Evolutionary conservation across 805 yeast species (phyloP).

Genomic region (Wickerhamomyces hampshirensis): DNA sequence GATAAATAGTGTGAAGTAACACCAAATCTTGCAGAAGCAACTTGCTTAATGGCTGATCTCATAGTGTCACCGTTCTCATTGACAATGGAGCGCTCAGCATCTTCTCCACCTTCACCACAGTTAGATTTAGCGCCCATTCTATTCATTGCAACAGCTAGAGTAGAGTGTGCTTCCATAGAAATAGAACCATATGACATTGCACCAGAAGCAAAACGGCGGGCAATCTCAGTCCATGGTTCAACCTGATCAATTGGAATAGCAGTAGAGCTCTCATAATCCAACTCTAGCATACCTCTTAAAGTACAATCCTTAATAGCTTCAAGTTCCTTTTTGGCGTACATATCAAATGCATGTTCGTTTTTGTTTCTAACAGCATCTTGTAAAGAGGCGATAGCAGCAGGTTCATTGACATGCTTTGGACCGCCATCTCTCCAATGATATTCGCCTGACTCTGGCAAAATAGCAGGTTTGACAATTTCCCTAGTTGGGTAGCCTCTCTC

Average conservation of each 20-base stretch:
- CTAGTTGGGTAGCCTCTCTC: conserved; percentile 87
- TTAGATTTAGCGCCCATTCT: conserved; percentile 96
- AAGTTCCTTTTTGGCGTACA: conserved; percentile 82
- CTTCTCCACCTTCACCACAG: conserved; percentile 99
- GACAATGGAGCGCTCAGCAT: conserved; percentile 79
- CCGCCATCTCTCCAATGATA: conserved; percentile 99
- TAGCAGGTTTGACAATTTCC: conserved; percentile 60
- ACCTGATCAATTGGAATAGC: conserved; percentile 95
- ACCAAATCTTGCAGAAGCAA: conserved; percentile 97
- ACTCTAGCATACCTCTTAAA: conserved; percentile 86
- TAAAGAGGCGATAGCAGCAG: conserved; percentile 88
- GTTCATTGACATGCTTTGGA: conserved; percentile 91
- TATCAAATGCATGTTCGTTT: conserved; percentile 88
- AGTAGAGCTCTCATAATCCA: conserved; percentile 66
- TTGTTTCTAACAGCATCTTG: conserved; percentile 99
- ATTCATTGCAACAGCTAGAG: conserved; percentile 98
- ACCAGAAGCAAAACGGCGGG: conserved; percentile 96
- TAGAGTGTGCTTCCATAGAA: conserved; percentile 97
- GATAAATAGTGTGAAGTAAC: conserved; percentile 92
- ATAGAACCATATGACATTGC: conserved; percentile 99
- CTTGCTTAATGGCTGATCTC: conserved; percentile 98
- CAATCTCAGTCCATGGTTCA: conserved; percentile 99
- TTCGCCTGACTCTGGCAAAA: conserved; percentile 90
- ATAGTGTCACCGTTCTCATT: conserved; percentile 90
- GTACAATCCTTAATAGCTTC: conserved; percentile 93